Evolutionary conservation across 352 stramenopile species (phyloP), one percentile per base, ranked within the genome.

Genomic region (Aphanomyces cochlioides): DNA sequence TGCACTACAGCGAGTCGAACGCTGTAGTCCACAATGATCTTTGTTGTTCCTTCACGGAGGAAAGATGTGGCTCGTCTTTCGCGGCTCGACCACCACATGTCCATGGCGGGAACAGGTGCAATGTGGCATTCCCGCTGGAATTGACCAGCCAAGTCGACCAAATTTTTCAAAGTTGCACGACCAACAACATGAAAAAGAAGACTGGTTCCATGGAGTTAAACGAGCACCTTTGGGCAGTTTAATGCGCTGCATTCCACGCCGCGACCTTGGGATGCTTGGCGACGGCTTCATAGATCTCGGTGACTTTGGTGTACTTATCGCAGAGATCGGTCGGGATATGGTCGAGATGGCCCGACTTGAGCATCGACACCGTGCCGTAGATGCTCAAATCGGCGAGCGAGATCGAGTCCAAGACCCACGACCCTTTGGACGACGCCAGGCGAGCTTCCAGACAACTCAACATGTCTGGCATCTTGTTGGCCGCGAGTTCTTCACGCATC

Each of bases 361-460:
- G 28, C 64, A 70, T 64, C 8, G 19, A 8, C 10, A 45, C 34
- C 5, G 39, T 10, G 50, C 5, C 19, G 54, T 70, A 58, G 34
- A 70, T 21, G 17, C 21, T 50, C 36, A 70, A 21, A 39, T 70
- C 64, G 15, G 64, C 64, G 15, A 58, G 40, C 36, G 64, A 41
- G 19, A 70, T 15, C 39, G n/a, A 36, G 34, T 39, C 12, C 13
- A 70, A 39, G 28, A 70, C 21, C 36, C 53, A 70, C 48, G 48
- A 7, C 5, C 47, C 64, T 15, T 63, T 67, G 17, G n/a, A 38
- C 10, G 36, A 10, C 10, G 19, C 63, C 8, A 88, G n/a, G 1
- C 82, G 80, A n/a, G 66, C 71, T 48, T 89, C 79, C 7, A 90
- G 54, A 28, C 69, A 76, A 3, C 19, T 43, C 39, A 90, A 50